Evolutionary conservation across 2,329 filamentous ascomycete species (phyloP), one percentile per base, ranked within the genome.

Genomic region (Aspergillus tubingensis): DNA sequence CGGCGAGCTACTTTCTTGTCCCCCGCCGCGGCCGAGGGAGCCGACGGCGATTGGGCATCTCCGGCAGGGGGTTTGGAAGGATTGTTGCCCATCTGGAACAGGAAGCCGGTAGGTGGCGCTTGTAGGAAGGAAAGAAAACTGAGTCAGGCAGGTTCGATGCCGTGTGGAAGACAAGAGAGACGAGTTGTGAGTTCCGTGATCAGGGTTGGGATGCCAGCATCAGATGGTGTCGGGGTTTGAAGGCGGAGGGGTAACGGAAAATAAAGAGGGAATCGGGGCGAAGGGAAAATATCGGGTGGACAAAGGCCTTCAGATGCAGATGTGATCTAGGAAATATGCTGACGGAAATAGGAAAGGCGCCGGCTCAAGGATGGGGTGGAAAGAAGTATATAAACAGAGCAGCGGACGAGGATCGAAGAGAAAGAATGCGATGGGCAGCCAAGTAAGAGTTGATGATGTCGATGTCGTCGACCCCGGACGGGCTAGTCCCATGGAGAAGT

Each of bases 41-140:
- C 70, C 61, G 66, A 65, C 61, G 58, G 59, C 27, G 71, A 61
- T 59, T 70, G 68, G 56, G 63, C 67, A 58, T 74, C 72, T 64
- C 70, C 70, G 59, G 68, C 67, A 56, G 75, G 74, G 62, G 74
- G 68, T 68, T 81, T 81, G 65, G 78, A 81, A 69, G 79, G 77
- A 71, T 76, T 79, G 71, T 81, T 81, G 66, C 80, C 80, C 80
- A 82, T 82, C 64, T 70, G 71, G 67, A 70, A 70, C 67, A 70
- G 48, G 51, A 19, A 60, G 39, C 39, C 38, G 53, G 52, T 53
- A 49, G 49, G 50, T 2, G 27, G 44, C 53, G 48, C 41, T 44
- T 47, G 56, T 59, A 61, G 57, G 59, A 50, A 58, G 50, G 32
- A 21, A 49, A 21, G 49, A 52, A 30, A 27, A 53, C 36, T 48